phyloP scores from a whole-genome alignment of 164 flowering plant genomes.

The Liriodendron chinense region DNA sequence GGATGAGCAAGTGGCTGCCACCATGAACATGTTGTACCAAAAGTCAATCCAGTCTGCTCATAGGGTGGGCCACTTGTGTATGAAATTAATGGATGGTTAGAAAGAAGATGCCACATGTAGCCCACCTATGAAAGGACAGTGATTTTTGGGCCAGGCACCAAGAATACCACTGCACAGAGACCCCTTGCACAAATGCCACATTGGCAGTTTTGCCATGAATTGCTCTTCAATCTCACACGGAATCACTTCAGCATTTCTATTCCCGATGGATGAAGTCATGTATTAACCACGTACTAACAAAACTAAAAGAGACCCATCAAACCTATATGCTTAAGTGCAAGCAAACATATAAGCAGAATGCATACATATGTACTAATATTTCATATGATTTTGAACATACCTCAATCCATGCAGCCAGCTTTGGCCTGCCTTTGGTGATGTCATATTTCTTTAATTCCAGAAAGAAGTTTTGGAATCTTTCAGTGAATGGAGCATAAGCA shows the following conservation, averaged over 20 bases:
- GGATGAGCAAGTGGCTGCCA: neutral
- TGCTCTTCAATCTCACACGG: neutral
- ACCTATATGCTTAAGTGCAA: neutral
- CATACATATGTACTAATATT: neutral
- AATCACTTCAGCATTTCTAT: neutral
- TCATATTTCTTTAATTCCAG: constrained; percentile 60
- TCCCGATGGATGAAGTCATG: neutral
- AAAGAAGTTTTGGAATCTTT: constrained; percentile 55
- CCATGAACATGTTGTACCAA: neutral
- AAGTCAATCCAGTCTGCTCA: no score
- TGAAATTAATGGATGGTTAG: neutral
- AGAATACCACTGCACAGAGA: no score
- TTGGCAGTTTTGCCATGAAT: neutral
- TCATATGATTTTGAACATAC: constrained; percentile 24
- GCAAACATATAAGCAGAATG: neutral
- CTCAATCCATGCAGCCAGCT: constrained; percentile 70
- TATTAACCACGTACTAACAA: neutral
- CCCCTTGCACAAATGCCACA: no score
- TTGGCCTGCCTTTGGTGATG: constrained; percentile 62
- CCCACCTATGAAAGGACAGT: no score
- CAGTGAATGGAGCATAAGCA: constrained; percentile 78
- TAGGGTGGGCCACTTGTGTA: neutral
- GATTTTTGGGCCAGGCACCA: no score
- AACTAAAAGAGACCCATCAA: neutral
- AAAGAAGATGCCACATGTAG: neutral